Conservation (phyloP, 495 filamentous ascomycete species). For the Aspergillus nidulans region DNA sequence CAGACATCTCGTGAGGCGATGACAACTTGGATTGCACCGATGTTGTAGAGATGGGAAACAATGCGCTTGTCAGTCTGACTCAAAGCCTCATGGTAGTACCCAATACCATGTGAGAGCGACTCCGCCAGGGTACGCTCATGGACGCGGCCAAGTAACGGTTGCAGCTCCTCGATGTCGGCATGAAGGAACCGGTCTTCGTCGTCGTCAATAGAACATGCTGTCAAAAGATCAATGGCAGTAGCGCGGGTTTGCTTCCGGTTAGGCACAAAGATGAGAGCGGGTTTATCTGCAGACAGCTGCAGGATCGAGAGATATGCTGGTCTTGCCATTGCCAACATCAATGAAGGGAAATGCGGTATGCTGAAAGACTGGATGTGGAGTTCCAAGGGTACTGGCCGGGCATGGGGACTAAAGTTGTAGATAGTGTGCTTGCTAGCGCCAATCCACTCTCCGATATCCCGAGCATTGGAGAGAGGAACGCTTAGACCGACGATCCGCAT, state of each 20-base stretch:
- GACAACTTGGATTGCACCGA: conserved; percentile 90
- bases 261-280: conserved; percentile 85
- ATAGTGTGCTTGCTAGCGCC: conserved; percentile 98
- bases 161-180: conserved; percentile 71
- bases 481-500: conserved; percentile 89
- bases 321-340: conserved; percentile 98
- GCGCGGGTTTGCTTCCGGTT: conserved; percentile 86
- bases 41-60: conserved; percentile 82
- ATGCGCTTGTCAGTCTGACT: conserved; percentile 86
- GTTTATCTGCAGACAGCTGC: conserved; percentile 81
- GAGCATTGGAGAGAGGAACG: conserved; percentile 85
- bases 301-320: conserved; percentile 83
- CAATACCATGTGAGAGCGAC: conserved; percentile 91
- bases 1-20: conserved; percentile 92
- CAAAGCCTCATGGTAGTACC: conserved; percentile 94
- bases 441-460: conserved; percentile 97
- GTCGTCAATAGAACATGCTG: conserved; percentile 79
- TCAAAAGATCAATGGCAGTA: conserved; percentile 84
- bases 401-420: conserved; percentile 95
- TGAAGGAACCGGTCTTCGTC: conserved; percentile 93
- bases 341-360: conserved; percentile 92
- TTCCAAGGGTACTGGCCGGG: conserved; percentile 82
- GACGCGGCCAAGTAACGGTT: conserved; percentile 73
- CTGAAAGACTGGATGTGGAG: conserved; percentile 94
- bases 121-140: conserved; percentile 85